phyloP scores from a whole-genome alignment of 2,329 filamentous ascomycete species.

The Neoscytalidium dimidiatum region DNA sequence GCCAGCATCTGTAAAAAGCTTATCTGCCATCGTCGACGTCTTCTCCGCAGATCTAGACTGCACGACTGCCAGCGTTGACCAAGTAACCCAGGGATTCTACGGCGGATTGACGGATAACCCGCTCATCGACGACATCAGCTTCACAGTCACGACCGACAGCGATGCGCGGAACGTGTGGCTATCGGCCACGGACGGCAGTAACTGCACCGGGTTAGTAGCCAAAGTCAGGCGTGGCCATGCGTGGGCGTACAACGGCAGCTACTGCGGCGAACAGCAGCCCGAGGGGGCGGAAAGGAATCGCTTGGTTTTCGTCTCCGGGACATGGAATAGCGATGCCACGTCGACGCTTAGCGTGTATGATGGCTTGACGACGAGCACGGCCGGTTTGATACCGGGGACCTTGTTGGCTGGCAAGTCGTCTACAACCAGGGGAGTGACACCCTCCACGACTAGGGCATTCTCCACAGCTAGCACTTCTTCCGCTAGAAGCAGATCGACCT shows the following conservation, averaged over 20 bases:
- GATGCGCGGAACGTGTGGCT: background rate
- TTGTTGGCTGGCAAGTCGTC: background rate
- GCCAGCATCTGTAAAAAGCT: background rate
- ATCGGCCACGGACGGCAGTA: background rate
- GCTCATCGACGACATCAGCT: background rate
- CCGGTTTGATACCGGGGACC: background rate
- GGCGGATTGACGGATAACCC: background rate
- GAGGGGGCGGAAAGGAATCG: background rate
- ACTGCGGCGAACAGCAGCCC: background rate
- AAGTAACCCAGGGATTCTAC: background rate
- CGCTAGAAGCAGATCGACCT: background rate
- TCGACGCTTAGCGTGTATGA: background rate
- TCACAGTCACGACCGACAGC: background rate
- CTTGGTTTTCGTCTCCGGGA: background rate
- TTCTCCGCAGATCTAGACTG: slow-evolving; percentile 1
- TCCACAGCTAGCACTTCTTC: background rate
- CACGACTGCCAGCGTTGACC: background rate
- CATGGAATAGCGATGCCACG: background rate
- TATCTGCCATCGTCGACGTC: background rate
- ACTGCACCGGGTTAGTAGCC: background rate
- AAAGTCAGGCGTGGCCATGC: background rate
- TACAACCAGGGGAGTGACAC: background rate
- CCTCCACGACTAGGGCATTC: background rate
- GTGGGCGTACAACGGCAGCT: background rate
- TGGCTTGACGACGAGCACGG: background rate